Base-by-base conservation (phyloP, 805 yeast genomes). In the Tetrapisispora pingtungensis region DNA sequence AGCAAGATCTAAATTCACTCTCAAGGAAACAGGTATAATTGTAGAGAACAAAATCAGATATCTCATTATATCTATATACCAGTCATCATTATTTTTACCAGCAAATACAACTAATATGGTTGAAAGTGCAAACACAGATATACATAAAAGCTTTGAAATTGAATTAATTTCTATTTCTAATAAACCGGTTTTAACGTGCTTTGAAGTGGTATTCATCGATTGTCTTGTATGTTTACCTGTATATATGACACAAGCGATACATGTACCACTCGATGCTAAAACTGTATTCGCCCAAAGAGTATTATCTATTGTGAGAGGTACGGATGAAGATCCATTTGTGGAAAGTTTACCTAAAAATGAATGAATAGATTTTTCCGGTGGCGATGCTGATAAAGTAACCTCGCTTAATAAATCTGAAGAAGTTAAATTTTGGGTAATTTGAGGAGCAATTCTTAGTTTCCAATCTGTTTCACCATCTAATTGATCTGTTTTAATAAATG, bases 381-480 rank as follows among this genome's bases (percentile, higher is more conserved):
- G 74, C 13, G 81, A 76, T 7, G 87, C 87, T 2, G 73, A 69
- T n/a, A 88, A 71, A 36, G 71, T 68, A 36, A 78, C 70, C 45
- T 74, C 72, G 20, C 69, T 68, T 13, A 59, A 33, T 41, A 84
- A 58, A 35, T 75, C 77, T 40, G 69, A 68, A 12, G 73, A 64
- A 12, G 75, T 64, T 33, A 77, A 51, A 26, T 61, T 61, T 58
- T 90, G 97, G 0, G 96, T 84, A 22, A 79, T 56, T 10, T 80
- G 73, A 40, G 81, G 74, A 0, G 97, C 90, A 30, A 85, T 66
- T 55, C 98, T 71, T 44, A 93, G 70, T 62, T 93, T 93, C 99
- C 99, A 93, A 66, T 93, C 99, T 5, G 98, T 93, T 64, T 93
- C 99, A 59, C 99, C 99, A 64, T 93, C 99, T 40, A 93, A 70